These are phyloP conservation scores for Carex littledalei DNA, from an alignment of 176 grass and related monocot species.

Conservation along the genomic window DNA sequence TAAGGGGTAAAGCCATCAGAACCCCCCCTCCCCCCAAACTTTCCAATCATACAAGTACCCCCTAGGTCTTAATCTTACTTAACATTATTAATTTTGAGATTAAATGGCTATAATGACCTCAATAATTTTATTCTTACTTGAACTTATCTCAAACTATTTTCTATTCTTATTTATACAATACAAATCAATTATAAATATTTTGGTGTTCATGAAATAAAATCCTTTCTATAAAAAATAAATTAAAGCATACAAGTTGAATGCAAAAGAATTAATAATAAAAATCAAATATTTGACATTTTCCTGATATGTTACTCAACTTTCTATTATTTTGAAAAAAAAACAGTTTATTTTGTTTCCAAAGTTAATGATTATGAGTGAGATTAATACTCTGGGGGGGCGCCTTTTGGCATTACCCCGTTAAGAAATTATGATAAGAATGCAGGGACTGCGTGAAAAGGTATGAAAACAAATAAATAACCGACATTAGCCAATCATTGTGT, in stretches of 20 bases:
- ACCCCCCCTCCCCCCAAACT: not conserved
- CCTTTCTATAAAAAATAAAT: not conserved
- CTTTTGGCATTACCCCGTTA: not conserved
- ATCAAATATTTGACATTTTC: not conserved
- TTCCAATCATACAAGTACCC: not conserved
- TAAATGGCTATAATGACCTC: not conserved
- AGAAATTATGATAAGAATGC: not conserved
- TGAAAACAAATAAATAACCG: not conserved
- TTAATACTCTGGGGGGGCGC: not conserved
- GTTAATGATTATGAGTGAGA: not conserved
- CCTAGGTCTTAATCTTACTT: not conserved
- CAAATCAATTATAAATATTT: not conserved
- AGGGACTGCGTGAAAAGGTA: not conserved
- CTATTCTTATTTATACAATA: not conserved
- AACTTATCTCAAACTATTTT: not conserved
- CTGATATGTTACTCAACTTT: not conserved
- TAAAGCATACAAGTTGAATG: not conserved
- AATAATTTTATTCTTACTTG: not conserved
- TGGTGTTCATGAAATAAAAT: not conserved
- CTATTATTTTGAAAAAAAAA: not conserved
- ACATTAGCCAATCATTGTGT: not conserved
- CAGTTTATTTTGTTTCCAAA: not conserved
- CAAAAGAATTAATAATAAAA: not conserved
- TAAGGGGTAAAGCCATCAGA: not conserved
- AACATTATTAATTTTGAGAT: not conserved